phyloP scores from a whole-genome alignment of 805 yeast species.

The Sungouiozyma intestinalis region DNA sequence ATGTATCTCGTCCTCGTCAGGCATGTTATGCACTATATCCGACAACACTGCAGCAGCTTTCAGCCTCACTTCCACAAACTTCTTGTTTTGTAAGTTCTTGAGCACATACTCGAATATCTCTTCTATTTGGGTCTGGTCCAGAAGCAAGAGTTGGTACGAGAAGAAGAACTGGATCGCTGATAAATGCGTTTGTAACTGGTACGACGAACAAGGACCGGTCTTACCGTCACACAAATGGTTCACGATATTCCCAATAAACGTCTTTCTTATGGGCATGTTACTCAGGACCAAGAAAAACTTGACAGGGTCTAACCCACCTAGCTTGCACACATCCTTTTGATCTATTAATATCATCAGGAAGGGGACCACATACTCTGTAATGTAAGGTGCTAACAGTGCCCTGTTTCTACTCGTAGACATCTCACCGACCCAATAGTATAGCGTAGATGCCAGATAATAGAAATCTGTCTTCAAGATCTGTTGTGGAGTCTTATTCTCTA shows the following conservation, averaged over 20 bases:
- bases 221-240: not conserved
- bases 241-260: conserved; percentile 1
- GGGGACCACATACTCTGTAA: conserved; percentile 50
- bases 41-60: conserved; percentile 66
- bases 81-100: conserved; percentile 43
- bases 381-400: conserved; percentile 40
- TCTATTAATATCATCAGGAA: conserved; percentile 52
- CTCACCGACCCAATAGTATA: conserved; percentile 48
- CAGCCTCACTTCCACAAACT: conserved; percentile 65
- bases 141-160: conserved; percentile 51
- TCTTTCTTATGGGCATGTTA: conserved; percentile 34
- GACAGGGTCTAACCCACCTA: conserved; percentile 50
- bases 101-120: conserved; percentile 41
- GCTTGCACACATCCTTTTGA: conserved; percentile 72
- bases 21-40: conserved; percentile 61
- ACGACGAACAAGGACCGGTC: conserved; percentile 33
- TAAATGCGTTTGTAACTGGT: conserved; percentile 58
- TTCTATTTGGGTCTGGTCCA: conserved; percentile 38
- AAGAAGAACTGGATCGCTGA: conserved; percentile 61
- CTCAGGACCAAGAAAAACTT: conserved; percentile 37
- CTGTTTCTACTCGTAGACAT: conserved; percentile 46
- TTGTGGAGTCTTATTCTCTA: conserved; percentile 37
- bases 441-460: conserved; percentile 54
- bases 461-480: conserved; percentile 50
- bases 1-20: conserved; percentile 31